Evolutionary conservation across 2,329 filamentous ascomycete genomes (phyloP).

Genomic region (Shiraia sp.): DNA sequence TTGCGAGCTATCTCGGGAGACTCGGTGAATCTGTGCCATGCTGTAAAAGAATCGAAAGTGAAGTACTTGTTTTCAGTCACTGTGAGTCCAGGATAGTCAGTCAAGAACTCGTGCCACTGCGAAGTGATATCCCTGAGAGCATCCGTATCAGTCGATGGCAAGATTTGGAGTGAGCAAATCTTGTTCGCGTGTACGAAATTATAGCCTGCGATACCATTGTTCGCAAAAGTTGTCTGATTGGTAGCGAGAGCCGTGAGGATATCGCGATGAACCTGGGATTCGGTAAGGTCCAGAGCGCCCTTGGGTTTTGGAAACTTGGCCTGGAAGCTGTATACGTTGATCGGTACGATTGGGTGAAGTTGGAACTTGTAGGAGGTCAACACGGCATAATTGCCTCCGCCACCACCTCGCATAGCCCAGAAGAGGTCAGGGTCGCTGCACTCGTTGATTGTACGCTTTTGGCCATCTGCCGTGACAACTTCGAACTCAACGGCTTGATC

Average conservation of each 20-base stretch:
- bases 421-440: constrained; percentile 40
- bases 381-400: constrained; percentile 43
- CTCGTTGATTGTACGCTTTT: constrained; percentile 37
- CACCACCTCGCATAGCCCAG: constrained; percentile 44
- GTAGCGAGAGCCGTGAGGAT: constrained; percentile 35
- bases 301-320: constrained; percentile 30
- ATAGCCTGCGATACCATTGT: constrained; percentile 39
- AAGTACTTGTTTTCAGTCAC: constrained; percentile 39
- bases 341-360: constrained; percentile 35
- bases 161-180: constrained; percentile 37
- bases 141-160: constrained; percentile 29
- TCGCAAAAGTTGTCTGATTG: constrained; percentile 35
- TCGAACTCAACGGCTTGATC: constrained; percentile 44
- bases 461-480: constrained; percentile 39
- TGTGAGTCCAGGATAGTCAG: constrained; percentile 34
- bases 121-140: constrained; percentile 32
- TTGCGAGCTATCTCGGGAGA: constrained; percentile 36
- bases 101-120: constrained; percentile 37
- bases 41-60: constrained; percentile 35
- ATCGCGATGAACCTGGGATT: constrained; percentile 37
- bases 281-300: constrained; percentile 27
- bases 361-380: constrained; percentile 43
- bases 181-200: constrained; percentile 39
- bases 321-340: constrained; percentile 43
- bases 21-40: constrained; percentile 37